Conservation (phyloP, 805 yeast species). For the Cyberlindnera maritima region DNA sequence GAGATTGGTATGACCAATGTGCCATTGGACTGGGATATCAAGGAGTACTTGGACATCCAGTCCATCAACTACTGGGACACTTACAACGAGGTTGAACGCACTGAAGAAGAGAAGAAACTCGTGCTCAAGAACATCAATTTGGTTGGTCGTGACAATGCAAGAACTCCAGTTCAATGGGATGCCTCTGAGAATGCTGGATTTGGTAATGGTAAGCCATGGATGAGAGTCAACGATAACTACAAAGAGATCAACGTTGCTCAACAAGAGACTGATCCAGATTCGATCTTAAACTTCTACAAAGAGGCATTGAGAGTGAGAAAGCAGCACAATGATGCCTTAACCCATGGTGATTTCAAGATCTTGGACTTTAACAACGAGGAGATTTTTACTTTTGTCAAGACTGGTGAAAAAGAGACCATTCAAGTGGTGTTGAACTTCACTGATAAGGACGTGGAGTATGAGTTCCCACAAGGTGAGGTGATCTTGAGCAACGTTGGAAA, state of each 20-base stretch:
- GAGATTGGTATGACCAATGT: conserved; percentile 56
- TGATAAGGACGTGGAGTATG: conserved; percentile 31
- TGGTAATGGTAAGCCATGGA: conserved; percentile 51
- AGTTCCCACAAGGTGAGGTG: conserved; percentile 32
- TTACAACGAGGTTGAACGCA: conserved; percentile 27
- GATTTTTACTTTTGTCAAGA: conserved; percentile 41
- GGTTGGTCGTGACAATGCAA: conserved; percentile 49
- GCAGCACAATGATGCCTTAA: conserved; percentile 39
- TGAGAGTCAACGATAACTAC: conserved; percentile 48
- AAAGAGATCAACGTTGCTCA: conserved; percentile 45
- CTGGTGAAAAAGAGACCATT: conserved; percentile 30
- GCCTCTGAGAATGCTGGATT: conserved; percentile 43
- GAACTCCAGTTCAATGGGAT: conserved; percentile 59
- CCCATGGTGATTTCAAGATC: conserved; percentile 45
- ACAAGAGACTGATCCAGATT: conserved; percentile 43
- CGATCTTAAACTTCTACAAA: conserved; percentile 45
- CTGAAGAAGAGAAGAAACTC: conserved; percentile 27
- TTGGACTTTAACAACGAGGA: conserved; percentile 42
- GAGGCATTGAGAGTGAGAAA: conserved; percentile 43
- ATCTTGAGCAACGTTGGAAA: conserved; percentile 32
- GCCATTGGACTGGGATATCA: conserved; percentile 41
- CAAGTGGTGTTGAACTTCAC: conserved; percentile 44
- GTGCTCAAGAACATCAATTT: conserved; percentile 36
- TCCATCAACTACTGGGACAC: conserved; percentile 40
- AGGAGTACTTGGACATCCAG: conserved; percentile 50